These are phyloP conservation scores for Sporothrix inflata DNA, from an alignment of 2,329 filamentous ascomycete species.

Conservation along the genomic window DNA sequence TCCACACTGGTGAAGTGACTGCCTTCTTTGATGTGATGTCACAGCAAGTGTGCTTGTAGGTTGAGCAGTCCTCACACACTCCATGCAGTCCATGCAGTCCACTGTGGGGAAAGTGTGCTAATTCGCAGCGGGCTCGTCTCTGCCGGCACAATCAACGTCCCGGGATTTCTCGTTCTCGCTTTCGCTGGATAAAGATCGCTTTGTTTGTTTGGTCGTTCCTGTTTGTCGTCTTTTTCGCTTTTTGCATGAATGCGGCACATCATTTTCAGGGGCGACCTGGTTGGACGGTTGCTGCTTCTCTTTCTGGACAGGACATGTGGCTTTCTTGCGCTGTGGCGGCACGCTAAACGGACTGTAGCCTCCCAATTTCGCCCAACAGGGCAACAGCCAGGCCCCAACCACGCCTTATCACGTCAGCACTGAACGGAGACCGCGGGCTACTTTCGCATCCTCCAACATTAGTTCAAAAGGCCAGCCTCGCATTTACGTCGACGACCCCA, in stretches of 20 bases:
- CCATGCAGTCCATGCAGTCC: background rate
- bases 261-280: background rate
- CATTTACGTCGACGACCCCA: constrained; percentile 10
- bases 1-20: too few species aligned
- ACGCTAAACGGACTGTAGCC: background rate
- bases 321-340: background rate
- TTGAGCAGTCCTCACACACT: background rate
- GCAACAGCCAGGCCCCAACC: background rate
- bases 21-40: background rate
- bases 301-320: constrained; percentile 19
- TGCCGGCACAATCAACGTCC: background rate
- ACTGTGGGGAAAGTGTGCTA: background rate
- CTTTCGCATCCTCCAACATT: background rate
- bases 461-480: constrained; percentile 23
- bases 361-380: background rate
- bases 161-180: background rate
- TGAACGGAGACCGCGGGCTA: background rate
- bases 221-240: background rate
- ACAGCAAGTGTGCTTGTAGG: background rate
- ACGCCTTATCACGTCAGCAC: constrained; percentile 24
- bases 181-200: background rate
- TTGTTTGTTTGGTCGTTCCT: background rate
- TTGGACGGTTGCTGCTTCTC: background rate
- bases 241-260: constrained; percentile 13
- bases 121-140: background rate